Percentiles rank a stretch among this genome's conserved stretches.
Conservation (phyloP, 257 asterid species). For the Scutellaria minor region DNA sequence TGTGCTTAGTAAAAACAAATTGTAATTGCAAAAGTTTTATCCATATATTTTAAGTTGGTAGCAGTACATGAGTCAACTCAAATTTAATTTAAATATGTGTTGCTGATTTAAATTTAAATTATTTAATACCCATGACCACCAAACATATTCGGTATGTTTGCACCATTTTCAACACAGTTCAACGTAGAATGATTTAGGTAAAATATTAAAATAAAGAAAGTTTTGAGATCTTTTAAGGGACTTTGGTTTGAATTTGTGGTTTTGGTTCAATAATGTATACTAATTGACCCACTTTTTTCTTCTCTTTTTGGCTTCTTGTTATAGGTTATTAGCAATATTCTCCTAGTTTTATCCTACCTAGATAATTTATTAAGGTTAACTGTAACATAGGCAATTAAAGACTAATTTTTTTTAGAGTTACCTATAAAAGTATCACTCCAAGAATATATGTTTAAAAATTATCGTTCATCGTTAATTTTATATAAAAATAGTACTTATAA, state of each 20-base stretch:
- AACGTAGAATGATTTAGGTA: conserved; percentile 13
- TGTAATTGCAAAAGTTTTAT: too few species aligned
- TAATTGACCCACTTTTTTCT: not conserved
- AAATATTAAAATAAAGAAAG: conserved; percentile 1
- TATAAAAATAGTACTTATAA: too few species aligned
- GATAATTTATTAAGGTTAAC: too few species aligned
- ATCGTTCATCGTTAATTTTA: too few species aligned
- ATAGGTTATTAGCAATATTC: too few species aligned
- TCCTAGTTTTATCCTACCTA: too few species aligned
- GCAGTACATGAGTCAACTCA: conserved; percentile 34
- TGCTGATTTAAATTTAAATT: not conserved
- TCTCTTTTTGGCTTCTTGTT: not conserved
- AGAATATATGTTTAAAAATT: too few species aligned
- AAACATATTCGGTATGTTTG: conserved; percentile 26
- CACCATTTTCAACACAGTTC: conserved; percentile 29
- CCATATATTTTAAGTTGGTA: too few species aligned
- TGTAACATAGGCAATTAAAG: too few species aligned
- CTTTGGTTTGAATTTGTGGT: conserved; percentile 25
- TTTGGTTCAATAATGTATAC: not conserved
- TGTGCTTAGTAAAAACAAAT: too few species aligned
- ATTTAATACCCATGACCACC: conserved; percentile 5
- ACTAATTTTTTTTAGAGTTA: too few species aligned
- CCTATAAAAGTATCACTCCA: too few species aligned
- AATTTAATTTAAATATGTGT: not conserved
- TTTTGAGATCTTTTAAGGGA: not conserved